Evolutionary conservation across 2,329 filamentous ascomycete species (phyloP).

Genomic region (Pseudogymnoascus sp.): DNA sequence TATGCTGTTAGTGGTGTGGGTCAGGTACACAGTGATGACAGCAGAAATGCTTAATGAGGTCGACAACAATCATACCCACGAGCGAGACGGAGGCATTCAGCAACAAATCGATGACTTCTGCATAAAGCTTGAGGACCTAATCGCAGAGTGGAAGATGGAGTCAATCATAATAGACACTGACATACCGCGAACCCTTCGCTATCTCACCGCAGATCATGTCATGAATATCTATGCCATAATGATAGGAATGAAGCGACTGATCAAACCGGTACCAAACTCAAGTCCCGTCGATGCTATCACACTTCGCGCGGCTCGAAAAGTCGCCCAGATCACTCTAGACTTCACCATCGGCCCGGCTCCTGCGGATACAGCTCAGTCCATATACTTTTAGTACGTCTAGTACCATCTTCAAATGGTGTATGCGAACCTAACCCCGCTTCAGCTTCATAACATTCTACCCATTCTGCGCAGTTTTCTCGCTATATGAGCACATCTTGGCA

Average conservation of each 20-base stretch:
- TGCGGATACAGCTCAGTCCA: neutral
- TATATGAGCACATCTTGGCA: neutral
- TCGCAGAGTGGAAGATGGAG: neutral
- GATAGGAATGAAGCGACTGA: neutral
- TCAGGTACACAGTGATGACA: neutral
- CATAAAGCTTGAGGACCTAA: neutral
- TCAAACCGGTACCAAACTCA: neutral
- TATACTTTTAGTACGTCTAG: neutral
- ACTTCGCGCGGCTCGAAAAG: slow-evolving; percentile 1
- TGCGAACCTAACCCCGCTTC: neutral
- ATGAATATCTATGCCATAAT: neutral
- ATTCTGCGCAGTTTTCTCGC: slow-evolving; percentile 1
- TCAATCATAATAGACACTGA: slow-evolving; percentile 1
- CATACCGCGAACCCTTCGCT: neutral
- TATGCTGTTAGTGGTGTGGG: neutral
- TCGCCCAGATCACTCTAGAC: neutral
- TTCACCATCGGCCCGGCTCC: neutral
- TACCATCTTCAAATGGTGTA: neutral
- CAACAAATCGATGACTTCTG: neutral
- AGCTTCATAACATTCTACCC: slow-evolving; percentile 6
- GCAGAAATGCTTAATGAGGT: slow-evolving; percentile 5
- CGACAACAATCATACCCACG: neutral
- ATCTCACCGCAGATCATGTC: neutral
- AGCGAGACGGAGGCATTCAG: neutral
- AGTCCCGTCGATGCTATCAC: neutral